Percentiles rank a stretch among this genome's conserved stretches.
Evolutionary conservation across 2,329 filamentous ascomycete species (phyloP).

Genomic region (Alternaria longipes): DNA sequence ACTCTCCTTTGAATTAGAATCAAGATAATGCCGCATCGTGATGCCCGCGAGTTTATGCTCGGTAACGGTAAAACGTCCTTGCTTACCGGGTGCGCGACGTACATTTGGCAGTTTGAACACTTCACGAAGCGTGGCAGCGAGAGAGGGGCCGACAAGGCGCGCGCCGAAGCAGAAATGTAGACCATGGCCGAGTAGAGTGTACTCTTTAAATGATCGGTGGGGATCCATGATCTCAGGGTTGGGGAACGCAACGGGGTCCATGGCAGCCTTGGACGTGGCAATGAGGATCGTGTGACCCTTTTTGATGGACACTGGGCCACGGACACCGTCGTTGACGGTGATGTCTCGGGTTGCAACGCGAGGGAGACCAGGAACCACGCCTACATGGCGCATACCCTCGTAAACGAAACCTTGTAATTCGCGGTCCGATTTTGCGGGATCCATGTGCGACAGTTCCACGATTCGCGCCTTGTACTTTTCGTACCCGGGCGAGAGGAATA

Average conservation of each 20-base stretch:
- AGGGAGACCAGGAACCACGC: constrained; percentile 62
- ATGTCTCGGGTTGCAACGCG: constrained; percentile 56
- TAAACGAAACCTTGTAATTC: constrained; percentile 64
- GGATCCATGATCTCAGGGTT: constrained; percentile 50
- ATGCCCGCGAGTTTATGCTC: constrained; percentile 60
- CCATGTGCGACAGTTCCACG: constrained; percentile 59
- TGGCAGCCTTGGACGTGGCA: constrained; percentile 54
- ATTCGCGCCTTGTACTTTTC: constrained; percentile 62
- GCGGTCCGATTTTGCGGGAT: constrained; percentile 63
- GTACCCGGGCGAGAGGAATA: constrained; percentile 61
- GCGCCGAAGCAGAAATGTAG: constrained; percentile 48
- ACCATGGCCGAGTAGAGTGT: constrained; percentile 45
- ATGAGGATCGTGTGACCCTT: constrained; percentile 46
- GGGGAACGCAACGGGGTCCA: constrained; percentile 46
- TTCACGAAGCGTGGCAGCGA: constrained; percentile 44
- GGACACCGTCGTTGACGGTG: constrained; percentile 62
- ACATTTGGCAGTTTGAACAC: constrained; percentile 48
- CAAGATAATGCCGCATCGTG: constrained; percentile 60
- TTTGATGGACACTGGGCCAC: constrained; percentile 59
- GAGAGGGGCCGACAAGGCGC: constrained; percentile 38
- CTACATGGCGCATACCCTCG: constrained; percentile 64
- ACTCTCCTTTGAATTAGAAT: constrained; percentile 58
- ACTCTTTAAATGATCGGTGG: constrained; percentile 46
- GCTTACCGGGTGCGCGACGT: constrained; percentile 41
- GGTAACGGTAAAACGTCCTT: constrained; percentile 53